Conservation (phyloP, 2,329 filamentous ascomycete species). For the Drechmeria coniospora region DNA sequence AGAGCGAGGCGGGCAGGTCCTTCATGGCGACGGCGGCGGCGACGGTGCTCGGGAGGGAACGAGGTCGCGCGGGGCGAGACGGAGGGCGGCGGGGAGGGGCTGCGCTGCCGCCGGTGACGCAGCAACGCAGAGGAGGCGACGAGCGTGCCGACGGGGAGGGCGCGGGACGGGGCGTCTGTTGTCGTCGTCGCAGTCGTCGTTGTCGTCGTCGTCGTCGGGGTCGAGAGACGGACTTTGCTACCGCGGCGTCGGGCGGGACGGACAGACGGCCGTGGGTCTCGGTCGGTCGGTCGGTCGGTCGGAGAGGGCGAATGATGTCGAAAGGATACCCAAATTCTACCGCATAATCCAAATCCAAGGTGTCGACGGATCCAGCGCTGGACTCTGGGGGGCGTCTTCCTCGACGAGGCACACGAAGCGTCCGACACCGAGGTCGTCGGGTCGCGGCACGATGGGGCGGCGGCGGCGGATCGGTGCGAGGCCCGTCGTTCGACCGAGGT, state of each 20-base stretch:
- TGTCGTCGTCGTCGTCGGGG: slow-evolving; percentile 2
- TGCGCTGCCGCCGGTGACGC: background rate
- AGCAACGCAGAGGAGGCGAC: background rate
- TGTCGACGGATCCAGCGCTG: background rate
- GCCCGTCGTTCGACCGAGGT: no score
- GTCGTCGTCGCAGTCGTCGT: background rate
- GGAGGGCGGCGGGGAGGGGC: no score
- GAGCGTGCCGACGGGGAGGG: no score
- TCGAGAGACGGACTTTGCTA: slow-evolving; percentile 3
- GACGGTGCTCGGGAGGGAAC: slow-evolving; percentile 3
- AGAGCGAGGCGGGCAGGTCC: slow-evolving; percentile 19
- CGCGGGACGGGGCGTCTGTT: background rate
- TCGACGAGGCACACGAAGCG: no score
- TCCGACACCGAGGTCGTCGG: no score
- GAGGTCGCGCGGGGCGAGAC: background rate
- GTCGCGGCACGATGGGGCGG: no score
- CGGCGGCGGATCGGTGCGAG: no score
- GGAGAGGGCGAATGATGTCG: slow-evolving; percentile 11
- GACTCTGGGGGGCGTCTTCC: no score
- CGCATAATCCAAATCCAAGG: slow-evolving; percentile 17
- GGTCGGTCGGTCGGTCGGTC: slow-evolving; percentile 10
- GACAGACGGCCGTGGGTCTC: slow-evolving; percentile 3
- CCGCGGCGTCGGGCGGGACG: slow-evolving; percentile 2
- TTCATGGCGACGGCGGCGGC: slow-evolving; percentile 16
- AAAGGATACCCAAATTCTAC: slow-evolving; percentile 20